Base-by-base conservation (phyloP, 768 basidiomycete genomes). In the Holtermanniella nyarrowii region DNA sequence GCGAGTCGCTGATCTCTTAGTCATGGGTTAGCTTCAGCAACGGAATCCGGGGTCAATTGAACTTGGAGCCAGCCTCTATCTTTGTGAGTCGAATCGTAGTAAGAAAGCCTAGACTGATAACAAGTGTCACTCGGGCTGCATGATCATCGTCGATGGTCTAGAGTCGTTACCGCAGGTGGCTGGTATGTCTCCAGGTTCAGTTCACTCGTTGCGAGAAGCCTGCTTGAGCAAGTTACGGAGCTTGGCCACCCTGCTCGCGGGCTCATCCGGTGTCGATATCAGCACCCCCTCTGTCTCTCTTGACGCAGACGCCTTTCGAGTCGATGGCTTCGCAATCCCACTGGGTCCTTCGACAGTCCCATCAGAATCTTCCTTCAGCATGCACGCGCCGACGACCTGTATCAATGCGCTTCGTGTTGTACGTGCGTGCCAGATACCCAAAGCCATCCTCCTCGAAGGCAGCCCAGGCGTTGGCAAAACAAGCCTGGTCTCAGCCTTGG, bases 401-500 rank as follows among this genome's bases (percentile, higher is more conserved):
- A 78, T 83, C 54, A 99, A 99, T 69, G 84, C 85, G 18, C 79
- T 86, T 77, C 84, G 93, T 20, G 80, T 97, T 12, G 74, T 88
- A 26, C 79, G 95, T 50, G 95, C 90, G 2, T 86, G 84, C 54
- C 95, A 97, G 69, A 75, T 96, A 3, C 62, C 74, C 2, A 97
- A 96, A 69, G 89, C 95, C 0, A 87, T 99, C 53, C 77, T 99
- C 12, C 77, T 99, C 7, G 95, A 99, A 67, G 95, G 95, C 1
- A 96, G 90, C 71, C 95, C 95, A 11, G 95, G 95, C 0, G 95
- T 97, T 13, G 95, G 95, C 2, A 99, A 99, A 73, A 97, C 95
- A 1, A 95, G 88, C 66, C 78, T 99, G 3, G 76, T 97, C 46
- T 78, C 83, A 16, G 93, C 95, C 7, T 76, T 99, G 11, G 89